phyloP scores from a whole-genome alignment of 495 filamentous ascomycete species.

The Annulohypoxylon nitens region DNA sequence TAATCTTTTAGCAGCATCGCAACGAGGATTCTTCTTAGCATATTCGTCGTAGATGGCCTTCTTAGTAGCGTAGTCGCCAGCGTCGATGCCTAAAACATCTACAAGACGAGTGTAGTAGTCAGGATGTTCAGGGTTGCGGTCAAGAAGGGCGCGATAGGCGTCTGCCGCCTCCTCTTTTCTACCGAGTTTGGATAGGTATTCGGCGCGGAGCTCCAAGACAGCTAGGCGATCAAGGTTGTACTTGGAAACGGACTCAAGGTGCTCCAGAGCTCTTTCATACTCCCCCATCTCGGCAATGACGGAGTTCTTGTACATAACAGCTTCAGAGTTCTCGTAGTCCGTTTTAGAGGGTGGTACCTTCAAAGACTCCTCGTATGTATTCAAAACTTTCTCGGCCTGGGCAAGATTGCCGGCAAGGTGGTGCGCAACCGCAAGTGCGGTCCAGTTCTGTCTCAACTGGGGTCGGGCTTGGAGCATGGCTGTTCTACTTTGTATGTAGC shows the following conservation, averaged over 20 bases:
- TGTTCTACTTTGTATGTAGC: constrained; percentile 88
- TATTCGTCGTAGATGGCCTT: constrained; percentile 85
- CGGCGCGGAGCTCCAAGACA: constrained; percentile 89
- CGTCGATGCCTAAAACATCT: constrained; percentile 72
- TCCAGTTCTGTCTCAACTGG: constrained; percentile 90
- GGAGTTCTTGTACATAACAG: constrained; percentile 92
- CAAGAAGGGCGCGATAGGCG: constrained; percentile 83
- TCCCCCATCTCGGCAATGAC: constrained; percentile 92
- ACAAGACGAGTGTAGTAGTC: constrained; percentile 86
- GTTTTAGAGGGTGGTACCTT: constrained; percentile 78
- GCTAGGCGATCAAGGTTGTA: constrained; percentile 84
- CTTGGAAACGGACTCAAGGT: constrained; percentile 82
- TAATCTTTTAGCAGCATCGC: constrained; percentile 86
- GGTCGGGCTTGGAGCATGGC: constrained; percentile 87
- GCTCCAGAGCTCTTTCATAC: constrained; percentile 82
- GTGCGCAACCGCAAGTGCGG: constrained; percentile 90
- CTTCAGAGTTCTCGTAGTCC: constrained; percentile 95
- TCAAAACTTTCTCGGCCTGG: constrained; percentile 91
- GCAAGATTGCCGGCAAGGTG: constrained; percentile 86
- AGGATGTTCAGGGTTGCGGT: constrained; percentile 88
- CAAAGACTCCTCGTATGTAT: constrained; percentile 91
- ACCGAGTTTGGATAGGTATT: constrained; percentile 84
- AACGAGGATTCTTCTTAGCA: constrained; percentile 81
- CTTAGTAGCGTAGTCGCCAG: constrained; percentile 69
- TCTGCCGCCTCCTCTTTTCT: constrained; percentile 83